Evolutionary conservation across 345 rosid species (phyloP), one percentile per base, ranked within the genome.

Genomic region (Hypericum perforatum): DNA sequence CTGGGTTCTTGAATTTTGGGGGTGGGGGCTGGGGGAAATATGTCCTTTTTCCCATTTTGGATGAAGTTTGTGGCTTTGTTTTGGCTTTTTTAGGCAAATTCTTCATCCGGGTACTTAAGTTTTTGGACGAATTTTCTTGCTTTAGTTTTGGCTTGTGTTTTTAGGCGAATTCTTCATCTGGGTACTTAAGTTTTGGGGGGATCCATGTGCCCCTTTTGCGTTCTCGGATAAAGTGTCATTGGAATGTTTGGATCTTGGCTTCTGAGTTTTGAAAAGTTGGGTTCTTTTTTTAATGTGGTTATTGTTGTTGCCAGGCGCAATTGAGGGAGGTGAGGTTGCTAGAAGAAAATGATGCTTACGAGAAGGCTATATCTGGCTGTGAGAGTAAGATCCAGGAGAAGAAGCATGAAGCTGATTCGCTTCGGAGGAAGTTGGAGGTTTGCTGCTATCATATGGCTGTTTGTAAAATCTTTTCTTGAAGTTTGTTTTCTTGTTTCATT

Each of bases 351-450:
- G 78, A 62, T 53, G 85, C 76, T 16, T 92, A 82, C 45, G 78
- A 79, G 70, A 85, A 76, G 71, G 95, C 98, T 47, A 70, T 85
- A 63, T 79, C 86, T n/a, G 66, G 67, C 72, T 87, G 86, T 61
- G 86, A 83, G 64, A 67, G 45, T 16, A 88, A 73, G 76, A 58
- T 83, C 58, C 76, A 74, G 41, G 98, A 85, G 76, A 85, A 76
- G 56, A 45, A 71, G 51, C 79, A 65, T 62, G 98, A 91, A 72
- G 79, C 80, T 39, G 77, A 79, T 52, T 60, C 65, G 40, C 80
- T 83, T 66, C 60, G 37, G 62, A 63, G 50, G 50, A 83, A 78
- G 70, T 62, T 84, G 69, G 70, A 83, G 96, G 95, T 84, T 56
- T 46, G 79, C 32, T 22, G 32, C 32, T 22, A 22, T 1, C 32